These are phyloP conservation scores for Xylaria sp. DNA, from an alignment of 2,329 filamentous ascomycete genomes.

Conservation along the genomic window DNA sequence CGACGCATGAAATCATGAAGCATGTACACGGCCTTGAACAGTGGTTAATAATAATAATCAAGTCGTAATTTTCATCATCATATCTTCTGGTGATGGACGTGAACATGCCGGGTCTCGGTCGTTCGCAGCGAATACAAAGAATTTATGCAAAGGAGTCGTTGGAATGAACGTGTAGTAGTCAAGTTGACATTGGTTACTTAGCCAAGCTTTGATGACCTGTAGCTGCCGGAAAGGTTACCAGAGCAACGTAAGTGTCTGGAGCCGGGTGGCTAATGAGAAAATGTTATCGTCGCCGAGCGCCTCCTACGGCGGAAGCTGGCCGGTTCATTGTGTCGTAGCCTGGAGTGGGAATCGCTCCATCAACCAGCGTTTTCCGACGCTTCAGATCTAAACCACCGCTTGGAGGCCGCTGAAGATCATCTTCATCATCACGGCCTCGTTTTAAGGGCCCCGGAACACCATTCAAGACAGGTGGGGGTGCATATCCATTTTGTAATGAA, in stretches of 20 bases:
- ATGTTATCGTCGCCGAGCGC: slow-evolving; percentile 47
- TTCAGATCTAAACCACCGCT: slow-evolving; percentile 75
- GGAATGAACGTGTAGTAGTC: slow-evolving; percentile 34
- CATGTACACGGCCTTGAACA: slow-evolving; percentile 50
- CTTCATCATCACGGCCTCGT: slow-evolving; percentile 67
- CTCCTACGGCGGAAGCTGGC: slow-evolving; percentile 56
- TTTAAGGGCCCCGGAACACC: slow-evolving; percentile 62
- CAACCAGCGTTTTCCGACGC: slow-evolving; percentile 80
- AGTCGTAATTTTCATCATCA: slow-evolving; percentile 56
- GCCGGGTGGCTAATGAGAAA: neutral
- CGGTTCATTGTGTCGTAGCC: slow-evolving; percentile 62
- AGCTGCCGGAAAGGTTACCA: neutral
- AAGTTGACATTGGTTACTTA: slow-evolving; percentile 39
- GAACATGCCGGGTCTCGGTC: slow-evolving; percentile 51
- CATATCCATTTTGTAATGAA: slow-evolving; percentile 70
- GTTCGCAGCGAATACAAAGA: slow-evolving; percentile 54
- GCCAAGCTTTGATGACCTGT: slow-evolving; percentile 12
- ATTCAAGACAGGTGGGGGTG: slow-evolving; percentile 72
- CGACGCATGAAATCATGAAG: slow-evolving; percentile 50
- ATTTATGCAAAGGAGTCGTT: slow-evolving; percentile 44
- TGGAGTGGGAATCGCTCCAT: slow-evolving; percentile 63
- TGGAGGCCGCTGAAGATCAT: slow-evolving; percentile 68
- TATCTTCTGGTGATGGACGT: slow-evolving; percentile 47
- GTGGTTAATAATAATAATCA: slow-evolving; percentile 52
- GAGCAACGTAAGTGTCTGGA: neutral